Base-by-base conservation (phyloP, 345 rosid genomes). In the Citrus cavaleriei region DNA sequence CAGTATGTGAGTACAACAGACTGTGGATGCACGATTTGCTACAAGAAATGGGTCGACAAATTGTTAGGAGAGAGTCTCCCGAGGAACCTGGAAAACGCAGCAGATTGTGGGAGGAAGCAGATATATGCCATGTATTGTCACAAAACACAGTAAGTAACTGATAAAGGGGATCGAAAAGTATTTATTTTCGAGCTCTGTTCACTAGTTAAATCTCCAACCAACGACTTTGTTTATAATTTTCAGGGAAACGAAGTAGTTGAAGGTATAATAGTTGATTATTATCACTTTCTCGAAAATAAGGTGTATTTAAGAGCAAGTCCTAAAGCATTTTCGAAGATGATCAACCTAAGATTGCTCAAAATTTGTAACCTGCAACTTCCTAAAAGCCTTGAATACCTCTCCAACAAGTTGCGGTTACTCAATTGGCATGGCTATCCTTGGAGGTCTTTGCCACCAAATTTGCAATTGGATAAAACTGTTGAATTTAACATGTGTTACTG, bases 1-100 rank as follows among this genome's bases (percentile, higher is more conserved):
- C 16, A 3, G 0, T 42, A 2, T 0, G 4, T 42, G 51, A 42
- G 1, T 0, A 0, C 4, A 0, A 42, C 16, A 42, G 0, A 42
- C 4, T 42, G 0, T 2, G 51, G 51, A 42, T 42, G 51, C 51
- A 42, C 1, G 8, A 55, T 55, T 55, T 55, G 59, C 0, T 55
- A 55, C 22, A 0, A 1, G 59, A 55, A 55, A 5, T 55, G 59
- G 59, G 59, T 1, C 59, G 3, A 6, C 0, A 5, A 1, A 19
- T 55, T 19, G 59, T 55, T 6, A 5, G 0, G 8, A 55, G 59
- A 0, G 3, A 55, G 14, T 55, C n/a, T 3, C 16, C 12, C 0
- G 0, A 0, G 3, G 59, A 21, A 0, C 16, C 51, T 10, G 16
- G 51, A 3, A 12, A 42, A 42, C 16, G 16, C 51, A 42, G 51